These are phyloP conservation scores for Canavalia gladiata DNA, from an alignment of 306 rosid species.

Conservation along the genomic window DNA sequence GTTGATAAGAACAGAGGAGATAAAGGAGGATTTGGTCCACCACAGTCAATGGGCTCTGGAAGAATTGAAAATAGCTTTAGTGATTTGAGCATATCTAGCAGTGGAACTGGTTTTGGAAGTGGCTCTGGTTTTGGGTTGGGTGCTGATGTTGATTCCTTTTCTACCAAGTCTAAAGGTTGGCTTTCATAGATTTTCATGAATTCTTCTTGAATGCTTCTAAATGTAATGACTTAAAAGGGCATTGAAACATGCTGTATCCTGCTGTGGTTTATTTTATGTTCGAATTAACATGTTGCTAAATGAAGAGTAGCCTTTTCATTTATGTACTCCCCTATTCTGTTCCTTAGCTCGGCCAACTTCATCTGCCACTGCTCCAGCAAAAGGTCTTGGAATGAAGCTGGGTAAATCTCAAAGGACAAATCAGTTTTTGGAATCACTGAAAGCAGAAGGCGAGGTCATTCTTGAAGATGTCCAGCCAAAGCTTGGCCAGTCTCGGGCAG, in stretches of 20 bases:
- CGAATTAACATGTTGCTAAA: conserved; percentile 36
- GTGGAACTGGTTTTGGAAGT: conserved; percentile 88
- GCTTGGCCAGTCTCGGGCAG: conserved; percentile 67
- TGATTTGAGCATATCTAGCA: conserved; percentile 82
- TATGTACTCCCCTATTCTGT: conserved; percentile 22
- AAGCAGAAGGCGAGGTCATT: conserved; percentile 97
- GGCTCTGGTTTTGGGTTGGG: conserved; percentile 83
- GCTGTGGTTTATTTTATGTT: conserved; percentile 36
- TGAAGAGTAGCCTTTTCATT: conserved; percentile 42
- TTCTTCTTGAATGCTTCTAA: conserved; percentile 31
- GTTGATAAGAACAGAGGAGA: conserved; percentile 89
- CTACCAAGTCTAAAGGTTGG: conserved; percentile 88
- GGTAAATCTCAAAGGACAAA: conserved; percentile 89
- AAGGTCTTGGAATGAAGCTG: conserved; percentile 89
- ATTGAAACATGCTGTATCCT: conserved; percentile 25
- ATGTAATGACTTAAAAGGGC: conserved; percentile 45
- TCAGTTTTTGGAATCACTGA: conserved; percentile 91
- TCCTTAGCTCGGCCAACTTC: conserved; percentile 76
- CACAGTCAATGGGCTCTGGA: conserved; percentile 90
- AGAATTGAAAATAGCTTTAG: conserved; percentile 78
- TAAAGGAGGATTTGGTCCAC: conserved; percentile 83
- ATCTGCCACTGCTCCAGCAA: conserved; percentile 95
- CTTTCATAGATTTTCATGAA: conserved; percentile 36
- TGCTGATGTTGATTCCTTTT: conserved; percentile 78
- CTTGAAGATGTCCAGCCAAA: conserved; percentile 90